Base-by-base conservation (phyloP, 2,329 filamentous ascomycete species). In the Cadophora sp. region DNA sequence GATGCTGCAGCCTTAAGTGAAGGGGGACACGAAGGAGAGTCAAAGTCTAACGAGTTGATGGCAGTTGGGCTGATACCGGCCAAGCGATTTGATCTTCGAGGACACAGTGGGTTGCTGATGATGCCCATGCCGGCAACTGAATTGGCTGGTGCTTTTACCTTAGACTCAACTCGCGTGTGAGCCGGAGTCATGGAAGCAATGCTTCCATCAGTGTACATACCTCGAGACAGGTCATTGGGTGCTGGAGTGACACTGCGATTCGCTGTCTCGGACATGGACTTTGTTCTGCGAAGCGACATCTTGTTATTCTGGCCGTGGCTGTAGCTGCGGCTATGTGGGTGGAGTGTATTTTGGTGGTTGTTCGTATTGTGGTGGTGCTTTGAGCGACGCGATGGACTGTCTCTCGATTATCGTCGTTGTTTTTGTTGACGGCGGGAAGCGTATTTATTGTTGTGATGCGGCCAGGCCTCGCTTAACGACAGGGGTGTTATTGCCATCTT, bases 101-200 rank as follows among this genome's bases (percentile, higher is more conserved):
- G 4, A 5, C 27, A 22, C 1, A 43, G 8, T 1, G 56, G 56
- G 11, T 40, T 26, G 31, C 22, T 40, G 34, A 26, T 40, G n/a
- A 40, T 11, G 11, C 31, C 31, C n/a, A 27, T 16, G 22, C 31
- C 34, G 12, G 34, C 22, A 27, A 40, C 4, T 14, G 31, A 40
- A 26, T 24, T 27, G 22, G 56, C 24, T 40, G 56, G 4, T 26
- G 34, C 56, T 27, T 40, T 40, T 22, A 40, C 56, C 56, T 59
- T 59, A 19, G 56, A 59, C 56, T 59, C 56, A 59, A 59, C n/a
- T 16, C 22, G 24, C 11, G 31, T 59, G 56, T 59, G 56, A 59
- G 56, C 31, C 31, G 56, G 56, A 22, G n/a, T 59, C 34, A 59
- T 59, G 22, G 56, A 43, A 59, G 56, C 31, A 9, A 59, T 22